Percentiles rank a stretch among this genome's conserved stretches.
phyloP scores from a whole-genome alignment of 1,284 basidiomycete species.

The Gomphus bonarii region DNA sequence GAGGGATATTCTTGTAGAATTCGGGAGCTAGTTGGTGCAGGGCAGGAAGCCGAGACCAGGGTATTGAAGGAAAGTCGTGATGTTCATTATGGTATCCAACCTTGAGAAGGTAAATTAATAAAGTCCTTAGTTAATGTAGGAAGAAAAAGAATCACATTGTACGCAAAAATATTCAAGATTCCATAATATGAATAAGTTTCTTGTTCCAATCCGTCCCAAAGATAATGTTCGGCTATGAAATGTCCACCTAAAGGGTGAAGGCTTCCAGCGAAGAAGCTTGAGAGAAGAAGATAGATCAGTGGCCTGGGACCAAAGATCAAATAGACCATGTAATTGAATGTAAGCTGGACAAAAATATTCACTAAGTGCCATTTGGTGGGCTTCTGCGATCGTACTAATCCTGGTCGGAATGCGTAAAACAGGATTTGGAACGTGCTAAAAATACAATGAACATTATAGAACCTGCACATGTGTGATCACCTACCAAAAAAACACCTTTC shows the following conservation, averaged over 20 bases:
- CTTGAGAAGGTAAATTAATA: slow-evolving; percentile 26
- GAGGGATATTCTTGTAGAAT: slow-evolving; percentile 84
- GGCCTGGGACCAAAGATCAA: slow-evolving; percentile 50
- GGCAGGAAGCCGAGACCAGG: slow-evolving; percentile 90
- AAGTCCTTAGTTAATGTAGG: neutral
- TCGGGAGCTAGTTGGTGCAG: slow-evolving; percentile 81
- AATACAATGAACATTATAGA: neutral
- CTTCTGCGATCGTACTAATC: slow-evolving; percentile 82
- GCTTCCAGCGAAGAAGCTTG: slow-evolving; percentile 91
- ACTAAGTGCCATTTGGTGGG: slow-evolving; percentile 78
- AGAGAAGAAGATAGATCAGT: slow-evolving; percentile 76
- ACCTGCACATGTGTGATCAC: slow-evolving; percentile 21
- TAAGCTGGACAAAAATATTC: slow-evolving; percentile 65
- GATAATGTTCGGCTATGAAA: slow-evolving; percentile 95
- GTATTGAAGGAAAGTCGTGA: slow-evolving; percentile 94
- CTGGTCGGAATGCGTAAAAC: slow-evolving; percentile 95
- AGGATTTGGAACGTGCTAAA: slow-evolving; percentile 91
- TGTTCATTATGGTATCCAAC: slow-evolving; percentile 99
- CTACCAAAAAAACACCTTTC: slow-evolving; percentile 95
- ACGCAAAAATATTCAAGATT: slow-evolving; percentile 82
- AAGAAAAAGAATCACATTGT: slow-evolving; percentile 59
- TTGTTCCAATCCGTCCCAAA: slow-evolving; percentile 83
- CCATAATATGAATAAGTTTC: slow-evolving; percentile 99
- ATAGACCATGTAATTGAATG: slow-evolving; percentile 66
- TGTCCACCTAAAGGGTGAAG: slow-evolving; percentile 94